Base-by-base conservation (phyloP, 1,284 basidiomycete genomes). In the Phaffia rhodozyma region DNA sequence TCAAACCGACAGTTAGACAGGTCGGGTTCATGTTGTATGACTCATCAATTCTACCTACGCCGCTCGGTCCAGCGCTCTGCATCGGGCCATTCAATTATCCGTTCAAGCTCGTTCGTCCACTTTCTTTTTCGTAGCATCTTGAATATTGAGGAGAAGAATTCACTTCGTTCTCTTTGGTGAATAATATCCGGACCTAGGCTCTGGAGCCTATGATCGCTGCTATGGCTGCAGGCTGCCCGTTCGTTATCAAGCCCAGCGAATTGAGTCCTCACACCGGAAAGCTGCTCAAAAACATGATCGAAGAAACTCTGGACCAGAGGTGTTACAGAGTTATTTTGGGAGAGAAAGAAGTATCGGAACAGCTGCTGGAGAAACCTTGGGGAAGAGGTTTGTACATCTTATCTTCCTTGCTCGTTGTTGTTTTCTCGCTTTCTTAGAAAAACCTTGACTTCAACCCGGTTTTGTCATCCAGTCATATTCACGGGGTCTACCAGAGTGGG, bases 71-170 rank as follows among this genome's bases (percentile, higher is more conserved):
- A 23, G 54, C 58, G 6, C 54, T 65, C 25, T 30, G 60, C 54
- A 55, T 66, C 57, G n/a, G 49, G 7, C 64, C 64, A 2, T 66
- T 49, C 60, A 66, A 66, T 43, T 66, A 59, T 20, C 51, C 52
- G 25, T 47, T 54, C 25, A 54, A 61, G 52, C 60, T 61, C 21
- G 34, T 54, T 5, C 3, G 53, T 49, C 25, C 43, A n/a, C 51
- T 25, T 11, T 20, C 27, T n/a, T 55, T n/a, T n/a, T n/a, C 7
- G 57, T 23, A 6, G 11, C 13, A 18, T 32, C 29, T 56, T 34
- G 9, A 3, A 30, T 56, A 6, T 30, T 34, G 20, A 29, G 2
- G 3, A n/a, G 55, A 29, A 34, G 21, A 21, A 6, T n/a, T n/a
- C 5, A 27, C 21, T 30, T 47, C 55, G 13, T 57, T 23, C 55